phyloP scores from a whole-genome alignment of 768 basidiomycete genomes.

The Suillus plorans region DNA sequence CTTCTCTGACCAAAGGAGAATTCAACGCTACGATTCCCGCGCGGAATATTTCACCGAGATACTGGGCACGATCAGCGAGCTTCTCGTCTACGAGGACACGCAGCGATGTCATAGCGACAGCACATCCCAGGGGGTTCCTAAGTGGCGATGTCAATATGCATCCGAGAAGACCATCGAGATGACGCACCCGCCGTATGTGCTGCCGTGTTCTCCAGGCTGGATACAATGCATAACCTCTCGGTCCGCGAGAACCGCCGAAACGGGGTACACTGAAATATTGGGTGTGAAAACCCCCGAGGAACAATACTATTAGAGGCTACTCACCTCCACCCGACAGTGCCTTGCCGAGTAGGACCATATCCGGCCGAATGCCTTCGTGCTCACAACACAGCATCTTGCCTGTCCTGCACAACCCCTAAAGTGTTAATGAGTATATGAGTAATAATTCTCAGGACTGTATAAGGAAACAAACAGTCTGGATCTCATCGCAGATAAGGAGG shows the following conservation, averaged over 20 bases:
- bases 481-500: slow-evolving; percentile 96
- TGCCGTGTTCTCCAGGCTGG: slow-evolving; percentile 92
- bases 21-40: slow-evolving; percentile 54
- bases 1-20: slow-evolving; percentile 70
- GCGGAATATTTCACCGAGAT: slow-evolving; percentile 83
- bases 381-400: slow-evolving; percentile 93
- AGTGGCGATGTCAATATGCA: neutral
- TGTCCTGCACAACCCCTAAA: slow-evolving; percentile 84
- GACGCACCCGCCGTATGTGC: slow-evolving; percentile 89
- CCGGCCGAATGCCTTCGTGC: slow-evolving; percentile 85
- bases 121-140: slow-evolving; percentile 93
- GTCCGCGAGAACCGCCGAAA: slow-evolving; percentile 91
- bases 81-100: slow-evolving; percentile 88
- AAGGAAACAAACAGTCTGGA: slow-evolving; percentile 71
- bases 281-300: slow-evolving; percentile 11
- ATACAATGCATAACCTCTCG: slow-evolving; percentile 94
- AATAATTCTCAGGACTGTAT: neutral
- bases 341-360: slow-evolving; percentile 92
- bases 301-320: slow-evolving; percentile 24
- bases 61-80: slow-evolving; percentile 76
- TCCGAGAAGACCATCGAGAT: neutral
- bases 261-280: slow-evolving; percentile 75
- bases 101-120: slow-evolving; percentile 92
- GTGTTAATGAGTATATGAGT: slow-evolving; percentile 6
- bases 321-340: slow-evolving; percentile 92